Evolutionary conservation across 306 rosid species (phyloP).

Genomic region (Pueraria montana): DNA sequence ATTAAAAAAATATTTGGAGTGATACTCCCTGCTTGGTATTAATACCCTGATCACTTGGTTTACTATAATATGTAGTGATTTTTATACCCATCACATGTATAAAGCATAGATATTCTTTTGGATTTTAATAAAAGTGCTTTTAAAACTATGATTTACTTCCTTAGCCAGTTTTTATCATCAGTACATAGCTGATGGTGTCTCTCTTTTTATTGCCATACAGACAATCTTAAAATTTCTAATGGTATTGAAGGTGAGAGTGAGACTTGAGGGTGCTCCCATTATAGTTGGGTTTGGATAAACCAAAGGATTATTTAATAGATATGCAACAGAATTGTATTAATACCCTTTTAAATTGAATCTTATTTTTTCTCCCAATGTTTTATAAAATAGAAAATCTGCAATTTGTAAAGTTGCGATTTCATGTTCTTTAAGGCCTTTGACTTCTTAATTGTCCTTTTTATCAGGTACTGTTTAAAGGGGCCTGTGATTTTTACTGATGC

Average conservation of each 20-base stretch:
- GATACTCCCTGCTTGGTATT: slow-evolving; percentile 37
- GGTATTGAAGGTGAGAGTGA: slow-evolving; percentile 1
- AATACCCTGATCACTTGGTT: slow-evolving; percentile 1
- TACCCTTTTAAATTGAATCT: not conserved
- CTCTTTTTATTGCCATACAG: slow-evolving; percentile 23
- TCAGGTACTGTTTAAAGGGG: slow-evolving; percentile 71
- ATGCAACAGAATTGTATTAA: not conserved
- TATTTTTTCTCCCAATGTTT: not conserved
- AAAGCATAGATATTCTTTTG: slow-evolving; percentile 9
- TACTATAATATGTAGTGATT: not conserved
- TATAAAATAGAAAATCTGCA: not conserved
- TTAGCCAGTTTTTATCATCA: not conserved
- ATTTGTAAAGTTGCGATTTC: slow-evolving; percentile 22
- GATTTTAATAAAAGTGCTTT: slow-evolving; percentile 8
- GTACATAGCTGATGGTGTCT: slow-evolving; percentile 4
- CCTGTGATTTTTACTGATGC: slow-evolving; percentile 52
- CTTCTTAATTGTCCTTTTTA: not conserved
- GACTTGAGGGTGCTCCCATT: slow-evolving; percentile 20
- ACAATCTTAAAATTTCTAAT: not conserved
- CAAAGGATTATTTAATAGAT: slow-evolving; percentile 26
- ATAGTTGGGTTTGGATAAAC: not conserved
- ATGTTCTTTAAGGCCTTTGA: slow-evolving; percentile 18
- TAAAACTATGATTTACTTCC: not conserved
- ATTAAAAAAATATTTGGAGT: not conserved
- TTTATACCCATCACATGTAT: not conserved